Percentiles rank a stretch among this genome's conserved stretches.
Conservation (phyloP, 345 rosid genomes). For the Ceriops tagal region DNA sequence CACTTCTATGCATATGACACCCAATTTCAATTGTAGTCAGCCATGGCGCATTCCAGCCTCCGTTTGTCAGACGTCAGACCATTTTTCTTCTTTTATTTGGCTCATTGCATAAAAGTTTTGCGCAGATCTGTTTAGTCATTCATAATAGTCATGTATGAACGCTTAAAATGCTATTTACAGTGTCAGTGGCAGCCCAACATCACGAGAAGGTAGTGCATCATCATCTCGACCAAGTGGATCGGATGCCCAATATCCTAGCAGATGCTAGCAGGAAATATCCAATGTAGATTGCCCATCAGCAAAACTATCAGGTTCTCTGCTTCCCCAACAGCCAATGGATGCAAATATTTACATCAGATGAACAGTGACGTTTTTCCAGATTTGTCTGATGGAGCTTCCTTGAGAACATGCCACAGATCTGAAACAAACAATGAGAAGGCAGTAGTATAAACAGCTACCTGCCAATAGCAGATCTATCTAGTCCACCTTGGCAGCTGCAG, state of each 20-base stretch:
- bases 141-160: no score
- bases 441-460: conserved; percentile 4
- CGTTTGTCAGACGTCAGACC: no score
- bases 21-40: no score
- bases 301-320: background rate
- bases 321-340: no score
- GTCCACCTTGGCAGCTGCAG: conserved; percentile 47
- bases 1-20: no score
- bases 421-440: conserved; percentile 9
- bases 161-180: background rate
- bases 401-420: background rate
- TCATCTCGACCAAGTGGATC: background rate
- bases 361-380: background rate
- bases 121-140: no score
- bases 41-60: no score
- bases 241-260: background rate
- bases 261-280: background rate
- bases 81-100: no score
- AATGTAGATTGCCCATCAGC: background rate
- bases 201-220: background rate
- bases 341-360: background rate
- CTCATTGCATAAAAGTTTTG: no score
- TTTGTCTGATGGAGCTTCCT: background rate
- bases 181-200: background rate
- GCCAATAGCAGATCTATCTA: conserved; percentile 13